A percentile compares a stretch with the other conserved stretches of the same genome.
phyloP scores from a whole-genome alignment of 2,329 filamentous ascomycete species.

The Monilinia fructigena region DNA sequence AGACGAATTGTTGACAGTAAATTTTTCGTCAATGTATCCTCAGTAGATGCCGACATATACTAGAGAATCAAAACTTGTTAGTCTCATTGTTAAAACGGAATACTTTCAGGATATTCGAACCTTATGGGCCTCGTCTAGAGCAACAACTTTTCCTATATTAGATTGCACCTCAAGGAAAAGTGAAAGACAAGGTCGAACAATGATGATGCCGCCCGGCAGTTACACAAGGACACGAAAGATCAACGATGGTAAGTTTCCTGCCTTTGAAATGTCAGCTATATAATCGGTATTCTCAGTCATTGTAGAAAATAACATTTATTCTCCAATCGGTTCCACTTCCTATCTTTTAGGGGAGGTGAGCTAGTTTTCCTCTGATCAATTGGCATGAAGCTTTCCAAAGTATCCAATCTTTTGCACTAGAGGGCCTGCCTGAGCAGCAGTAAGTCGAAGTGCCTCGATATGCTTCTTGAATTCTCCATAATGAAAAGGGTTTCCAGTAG shows the following conservation, averaged over 20 bases:
- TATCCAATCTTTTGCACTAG: constrained; percentile 59
- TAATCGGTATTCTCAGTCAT: not conserved
- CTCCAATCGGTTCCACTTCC: constrained; percentile 32
- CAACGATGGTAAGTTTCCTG: constrained; percentile 63
- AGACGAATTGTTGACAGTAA: constrained; percentile 64
- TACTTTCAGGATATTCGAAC: constrained; percentile 38
- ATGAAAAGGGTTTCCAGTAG: constrained; percentile 42
- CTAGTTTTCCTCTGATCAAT: constrained; percentile 21
- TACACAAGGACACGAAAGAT: constrained; percentile 71
- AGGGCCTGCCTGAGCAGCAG: constrained; percentile 51
- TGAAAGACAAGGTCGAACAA: constrained; percentile 71
- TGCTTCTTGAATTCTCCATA: constrained; percentile 46
- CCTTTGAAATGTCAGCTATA: constrained; percentile 27
- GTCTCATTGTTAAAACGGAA: not conserved
- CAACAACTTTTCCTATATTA: constrained; percentile 58
- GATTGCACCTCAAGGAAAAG: constrained; percentile 59
- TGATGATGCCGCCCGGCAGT: constrained; percentile 63
- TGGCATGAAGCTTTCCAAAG: constrained; percentile 64
- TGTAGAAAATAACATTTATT: constrained; percentile 13
- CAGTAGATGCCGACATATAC: constrained; percentile 58
- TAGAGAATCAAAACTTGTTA: not conserved
- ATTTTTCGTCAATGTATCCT: constrained; percentile 61
- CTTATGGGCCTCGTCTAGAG: constrained; percentile 77
- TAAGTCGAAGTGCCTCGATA: constrained; percentile 45
- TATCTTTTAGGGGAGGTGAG: not conserved